A percentile compares a stretch with the other conserved stretches of the same genome.
phyloP scores from a whole-genome alignment of 768 basidiomycete species.

The Mrakia frigida region DNA sequence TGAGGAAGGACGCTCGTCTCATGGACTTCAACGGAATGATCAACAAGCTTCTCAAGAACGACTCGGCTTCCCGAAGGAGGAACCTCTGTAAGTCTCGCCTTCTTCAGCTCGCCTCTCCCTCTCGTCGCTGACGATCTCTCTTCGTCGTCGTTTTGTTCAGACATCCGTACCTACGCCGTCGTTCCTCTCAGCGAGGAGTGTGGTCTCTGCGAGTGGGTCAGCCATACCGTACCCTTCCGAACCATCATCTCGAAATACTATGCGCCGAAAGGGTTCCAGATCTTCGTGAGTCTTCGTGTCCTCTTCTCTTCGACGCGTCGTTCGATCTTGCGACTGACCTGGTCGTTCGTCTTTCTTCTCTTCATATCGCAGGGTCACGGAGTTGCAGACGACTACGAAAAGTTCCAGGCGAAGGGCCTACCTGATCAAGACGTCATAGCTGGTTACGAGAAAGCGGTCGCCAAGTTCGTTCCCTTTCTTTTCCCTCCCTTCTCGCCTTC shows the following conservation, averaged over 20 bases:
- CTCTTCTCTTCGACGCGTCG: neutral
- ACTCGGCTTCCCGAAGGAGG: constrained; percentile 83
- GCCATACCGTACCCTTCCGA: constrained; percentile 78
- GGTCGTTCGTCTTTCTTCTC: neutral
- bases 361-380: constrained; percentile 39
- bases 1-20: constrained; percentile 90
- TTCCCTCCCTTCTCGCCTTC: neutral
- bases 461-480: constrained; percentile 8
- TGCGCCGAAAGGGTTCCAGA: constrained; percentile 49
- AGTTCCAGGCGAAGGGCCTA: constrained; percentile 19
- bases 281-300: constrained; percentile 47
- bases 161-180: constrained; percentile 97
- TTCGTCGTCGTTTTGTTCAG: constrained; percentile 48
- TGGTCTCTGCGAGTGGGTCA: constrained; percentile 98
- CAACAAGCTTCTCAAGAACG: constrained; percentile 88
- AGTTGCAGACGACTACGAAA: constrained; percentile 20
- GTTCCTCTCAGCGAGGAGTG: constrained; percentile 95
- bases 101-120: neutral
- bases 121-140: neutral
- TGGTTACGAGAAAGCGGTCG: constrained; percentile 9
- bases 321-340: neutral
- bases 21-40: constrained; percentile 99
- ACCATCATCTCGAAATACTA: constrained; percentile 68
- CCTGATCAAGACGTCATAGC: constrained; percentile 17
- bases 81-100: constrained; percentile 65